Evolutionary conservation across 2,329 filamentous ascomycete genomes (phyloP), one percentile per base, ranked within the genome.

Genomic region (Chalara sp.): DNA sequence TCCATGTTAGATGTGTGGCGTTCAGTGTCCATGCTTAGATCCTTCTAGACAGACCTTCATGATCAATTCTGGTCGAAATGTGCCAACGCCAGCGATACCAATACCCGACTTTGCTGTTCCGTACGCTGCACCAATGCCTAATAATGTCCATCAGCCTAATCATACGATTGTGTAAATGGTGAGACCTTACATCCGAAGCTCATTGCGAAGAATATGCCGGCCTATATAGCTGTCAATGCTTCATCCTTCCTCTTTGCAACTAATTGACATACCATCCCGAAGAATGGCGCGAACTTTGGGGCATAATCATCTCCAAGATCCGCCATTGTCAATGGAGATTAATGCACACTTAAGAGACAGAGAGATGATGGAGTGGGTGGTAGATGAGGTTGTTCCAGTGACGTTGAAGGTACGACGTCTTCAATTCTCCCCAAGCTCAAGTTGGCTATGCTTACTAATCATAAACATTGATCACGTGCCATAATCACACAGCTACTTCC

Each of bases 91-190:
- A 33, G 87, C 83, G 63, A 95, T 95, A 64, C 88, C 88, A 66
- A 93, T 91, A 58, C 89, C 89, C 40, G 89, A 89, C 71, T 92
- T 95, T 37, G 89, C 87, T 50, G 89, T 95, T 58, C 89, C 89
- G 70, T 90, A 93, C 56, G 89, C 89, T 62, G 89, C 89, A 64
- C 89, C 89, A 59, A 77, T 66, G 64, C 62, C 65, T 67, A 54
- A 21, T 28, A 6, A 32, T 11, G 11, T 42, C 28, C 13, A 50
- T 61, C 50, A 62, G 58, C 57, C 58, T 8, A 58, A 63, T 65
- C 60, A 59, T 13, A 30, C 39, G 12, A 5, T 10, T 37, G 65
- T 58, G 65, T 62, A 52, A 51, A 47, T 21, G 43, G 28, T 46
- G 49, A 48, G 54, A 32, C 45, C 84, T 60, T 83, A 89, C 87